A percentile compares a stretch with the other conserved stretches of the same genome.
These are phyloP conservation scores for Pulveroboletus sp. DNA, from an alignment of 768 basidiomycete genomes.

Conservation along the genomic window DNA sequence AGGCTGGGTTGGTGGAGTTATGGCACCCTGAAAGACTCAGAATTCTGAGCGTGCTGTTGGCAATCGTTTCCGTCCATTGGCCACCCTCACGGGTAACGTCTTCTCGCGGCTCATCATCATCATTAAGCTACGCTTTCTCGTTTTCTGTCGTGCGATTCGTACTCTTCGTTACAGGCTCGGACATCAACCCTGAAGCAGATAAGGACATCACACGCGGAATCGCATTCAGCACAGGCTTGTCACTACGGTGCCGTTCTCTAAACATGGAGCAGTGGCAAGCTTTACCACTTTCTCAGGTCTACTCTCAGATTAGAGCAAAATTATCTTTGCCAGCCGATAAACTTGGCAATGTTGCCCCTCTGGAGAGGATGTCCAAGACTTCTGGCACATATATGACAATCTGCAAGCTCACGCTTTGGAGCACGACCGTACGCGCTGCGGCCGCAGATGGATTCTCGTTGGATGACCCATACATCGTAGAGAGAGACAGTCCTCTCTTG, in stretches of 20 bases:
- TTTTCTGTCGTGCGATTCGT: slow-evolving; percentile 58
- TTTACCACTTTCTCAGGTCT: slow-evolving; percentile 22
- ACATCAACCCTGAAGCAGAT: slow-evolving; percentile 70
- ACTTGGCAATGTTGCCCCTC: slow-evolving; percentile 40
- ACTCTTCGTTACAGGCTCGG: slow-evolving; percentile 69
- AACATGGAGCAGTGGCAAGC: slow-evolving; percentile 14
- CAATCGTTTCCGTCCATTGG: slow-evolving; percentile 28
- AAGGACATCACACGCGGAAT: slow-evolving; percentile 66
- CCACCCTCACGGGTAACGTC: slow-evolving; percentile 9
- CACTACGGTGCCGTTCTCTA: slow-evolving; percentile 53
- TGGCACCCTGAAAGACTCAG: slow-evolving; percentile 60
- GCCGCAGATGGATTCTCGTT: slow-evolving; percentile 63
- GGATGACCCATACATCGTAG: slow-evolving; percentile 58
- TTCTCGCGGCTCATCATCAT: slow-evolving; percentile 35
- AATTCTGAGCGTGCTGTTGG: slow-evolving; percentile 48
- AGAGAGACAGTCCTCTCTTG: slow-evolving; percentile 46
- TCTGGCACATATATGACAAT: slow-evolving; percentile 38
- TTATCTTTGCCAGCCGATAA: slow-evolving; percentile 52
- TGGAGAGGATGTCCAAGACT: slow-evolving; percentile 34
- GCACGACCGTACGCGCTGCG: slow-evolving; percentile 54
- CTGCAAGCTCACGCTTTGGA: slow-evolving; percentile 41
- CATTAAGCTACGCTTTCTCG: slow-evolving; percentile 51
- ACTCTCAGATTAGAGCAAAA: slow-evolving; percentile 45
- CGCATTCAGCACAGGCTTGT: slow-evolving; percentile 50
- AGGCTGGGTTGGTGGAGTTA: slow-evolving; percentile 59